phyloP scores from a whole-genome alignment of 2,329 filamentous ascomycete species.

The Stachybotrys elegans region DNA sequence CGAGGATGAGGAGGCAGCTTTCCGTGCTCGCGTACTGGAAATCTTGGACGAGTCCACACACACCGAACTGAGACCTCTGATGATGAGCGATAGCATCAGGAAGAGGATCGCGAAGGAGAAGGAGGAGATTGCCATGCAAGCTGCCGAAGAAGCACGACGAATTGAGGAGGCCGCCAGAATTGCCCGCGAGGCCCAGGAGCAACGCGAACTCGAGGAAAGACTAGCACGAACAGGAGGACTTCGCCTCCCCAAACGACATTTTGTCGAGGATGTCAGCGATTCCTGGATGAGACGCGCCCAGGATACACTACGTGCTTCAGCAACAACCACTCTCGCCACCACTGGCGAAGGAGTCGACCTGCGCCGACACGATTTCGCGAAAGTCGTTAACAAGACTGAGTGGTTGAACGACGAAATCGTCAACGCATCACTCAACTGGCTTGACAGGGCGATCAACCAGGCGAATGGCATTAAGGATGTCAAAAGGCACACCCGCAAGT shows the following conservation, averaged over 20 bases:
- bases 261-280: constrained; percentile 22
- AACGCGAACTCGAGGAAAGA: constrained; percentile 18
- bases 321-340: constrained; percentile 32
- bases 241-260: constrained; percentile 18
- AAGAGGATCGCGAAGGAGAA: too few species aligned
- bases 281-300: constrained; percentile 20
- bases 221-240: constrained; percentile 25
- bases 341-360: constrained; percentile 48
- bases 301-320: constrained; percentile 27
- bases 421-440: constrained; percentile 58
- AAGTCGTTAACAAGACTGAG: constrained; percentile 46
- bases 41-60: too few species aligned
- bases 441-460: constrained; percentile 55
- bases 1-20: too few species aligned
- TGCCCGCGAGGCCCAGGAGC: constrained; percentile 16
- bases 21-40: too few species aligned
- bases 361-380: constrained; percentile 54
- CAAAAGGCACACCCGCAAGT: constrained; percentile 48
- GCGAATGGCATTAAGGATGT: constrained; percentile 45
- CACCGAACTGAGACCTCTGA: constrained; percentile 17
- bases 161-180: constrained; percentile 18
- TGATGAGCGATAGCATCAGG: constrained; percentile 22
- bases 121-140: constrained; percentile 15
- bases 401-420: constrained; percentile 80
- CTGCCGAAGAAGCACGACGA: constrained; percentile 20